These are phyloP conservation scores for Delitschia confertaspora DNA, from an alignment of 495 filamentous ascomycete genomes.

Conservation along the genomic window DNA sequence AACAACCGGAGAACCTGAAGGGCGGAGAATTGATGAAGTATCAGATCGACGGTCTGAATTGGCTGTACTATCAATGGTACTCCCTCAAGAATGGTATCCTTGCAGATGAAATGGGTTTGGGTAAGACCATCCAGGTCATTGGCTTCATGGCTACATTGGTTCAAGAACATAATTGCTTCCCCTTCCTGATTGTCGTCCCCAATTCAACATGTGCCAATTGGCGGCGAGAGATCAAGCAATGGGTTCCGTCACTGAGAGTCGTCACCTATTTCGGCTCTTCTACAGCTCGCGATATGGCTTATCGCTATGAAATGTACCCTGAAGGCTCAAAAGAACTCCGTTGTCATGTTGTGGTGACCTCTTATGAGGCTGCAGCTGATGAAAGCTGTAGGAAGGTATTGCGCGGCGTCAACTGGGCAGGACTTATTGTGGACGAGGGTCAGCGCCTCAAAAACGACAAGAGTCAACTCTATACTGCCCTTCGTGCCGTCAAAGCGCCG, in stretches of 20 bases:
- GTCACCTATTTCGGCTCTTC: slow-evolving; percentile 82
- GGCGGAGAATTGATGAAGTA: slow-evolving; percentile 87
- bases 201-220: slow-evolving; percentile 95
- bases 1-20: slow-evolving; percentile 63
- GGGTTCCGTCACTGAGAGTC: slow-evolving; percentile 77
- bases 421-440: slow-evolving; percentile 89
- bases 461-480: slow-evolving; percentile 65
- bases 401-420: slow-evolving; percentile 65
- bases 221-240: slow-evolving; percentile 91
- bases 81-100: slow-evolving; percentile 79
- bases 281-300: slow-evolving; percentile 58
- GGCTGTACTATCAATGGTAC: slow-evolving; percentile 90
- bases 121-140: slow-evolving; percentile 95
- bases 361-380: slow-evolving; percentile 77
- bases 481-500: slow-evolving; percentile 60
- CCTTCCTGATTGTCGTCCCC: slow-evolving; percentile 86
- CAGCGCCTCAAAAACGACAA: slow-evolving; percentile 93
- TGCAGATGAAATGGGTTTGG: slow-evolving; percentile 97
- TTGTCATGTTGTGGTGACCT: slow-evolving; percentile 89
- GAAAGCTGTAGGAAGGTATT: slow-evolving; percentile 56
- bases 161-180: slow-evolving; percentile 73
- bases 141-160: slow-evolving; percentile 62
- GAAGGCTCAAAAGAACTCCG: slow-evolving; percentile 51
- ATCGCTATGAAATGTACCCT: slow-evolving; percentile 75
- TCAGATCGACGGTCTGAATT: slow-evolving; percentile 89